A percentile compares a stretch with the other conserved stretches of the same genome.
Evolutionary conservation across 2,329 filamentous ascomycete genomes (phyloP).

Genomic region (Talaromyces sp.): DNA sequence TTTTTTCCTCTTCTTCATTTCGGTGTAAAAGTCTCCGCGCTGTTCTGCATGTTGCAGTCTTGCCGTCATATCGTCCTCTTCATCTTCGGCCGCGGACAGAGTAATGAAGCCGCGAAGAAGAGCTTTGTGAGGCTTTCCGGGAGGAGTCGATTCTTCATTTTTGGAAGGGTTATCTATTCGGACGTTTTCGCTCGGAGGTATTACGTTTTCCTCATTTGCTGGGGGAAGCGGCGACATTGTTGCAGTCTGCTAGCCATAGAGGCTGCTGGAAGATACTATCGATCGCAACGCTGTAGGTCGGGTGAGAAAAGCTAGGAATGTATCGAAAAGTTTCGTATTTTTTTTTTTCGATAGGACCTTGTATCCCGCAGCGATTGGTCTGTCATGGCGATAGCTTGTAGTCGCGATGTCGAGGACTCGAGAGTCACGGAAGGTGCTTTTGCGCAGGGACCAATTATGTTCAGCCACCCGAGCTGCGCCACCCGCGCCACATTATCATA

Average conservation of each 20-base stretch:
- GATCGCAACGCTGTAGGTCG: not conserved
- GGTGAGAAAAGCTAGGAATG: not conserved
- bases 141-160: not conserved
- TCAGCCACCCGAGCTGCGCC: not conserved
- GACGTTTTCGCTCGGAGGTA: not conserved
- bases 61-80: conserved; percentile 7
- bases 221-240: not conserved
- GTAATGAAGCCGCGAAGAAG: not conserved
- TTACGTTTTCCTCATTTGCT: not conserved
- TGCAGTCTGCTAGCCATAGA: not conserved
- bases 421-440: too few relatives aligned
- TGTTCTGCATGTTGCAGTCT: not conserved
- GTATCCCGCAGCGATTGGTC: not conserved
- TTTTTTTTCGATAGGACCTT: not conserved
- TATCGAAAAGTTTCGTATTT: not conserved
- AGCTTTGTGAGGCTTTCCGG: not conserved
- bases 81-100: conserved; percentile 7
- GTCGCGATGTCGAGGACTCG: not conserved
- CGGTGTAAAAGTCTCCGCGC: not conserved
- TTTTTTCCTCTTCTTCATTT: not conserved
- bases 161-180: not conserved
- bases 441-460: not conserved
- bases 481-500: not conserved
- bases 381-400: not conserved
- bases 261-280: not conserved